A percentile compares a stretch with the other conserved stretches of the same genome.
These are phyloP conservation scores for Floccularia luteovirens DNA, from an alignment of 768 basidiomycete genomes.

Conservation along the genomic window DNA sequence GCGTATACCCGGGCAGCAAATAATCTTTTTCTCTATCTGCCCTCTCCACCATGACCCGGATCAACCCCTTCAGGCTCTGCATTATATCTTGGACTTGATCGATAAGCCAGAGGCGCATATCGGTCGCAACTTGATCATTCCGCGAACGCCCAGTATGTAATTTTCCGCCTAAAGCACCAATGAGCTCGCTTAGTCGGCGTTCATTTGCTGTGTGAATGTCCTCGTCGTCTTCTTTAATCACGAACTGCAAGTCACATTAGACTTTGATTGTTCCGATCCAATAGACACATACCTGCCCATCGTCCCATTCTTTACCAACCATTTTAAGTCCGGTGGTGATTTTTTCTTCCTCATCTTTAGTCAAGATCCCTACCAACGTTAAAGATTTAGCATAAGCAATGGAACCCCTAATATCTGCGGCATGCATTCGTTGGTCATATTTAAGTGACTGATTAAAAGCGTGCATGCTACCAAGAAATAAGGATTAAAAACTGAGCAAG, in stretches of 20 bases:
- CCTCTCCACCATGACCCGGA: conserved; percentile 85
- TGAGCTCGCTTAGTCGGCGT: conserved; percentile 85
- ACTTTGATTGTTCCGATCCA: conserved; percentile 1
- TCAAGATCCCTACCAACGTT: conserved; percentile 73
- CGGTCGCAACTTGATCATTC: conserved; percentile 98
- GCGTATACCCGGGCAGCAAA: conserved; percentile 94
- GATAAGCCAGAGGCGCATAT: conserved; percentile 95
- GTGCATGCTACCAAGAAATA: conserved; percentile 67
- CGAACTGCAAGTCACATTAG: conserved; percentile 44
- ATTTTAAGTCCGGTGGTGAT: conserved; percentile 67
- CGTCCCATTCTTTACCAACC: conserved; percentile 84
- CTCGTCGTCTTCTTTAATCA: conserved; percentile 80
- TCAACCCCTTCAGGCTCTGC: conserved; percentile 61
- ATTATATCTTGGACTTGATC: conserved; percentile 67
- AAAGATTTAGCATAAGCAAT: conserved; percentile 94
- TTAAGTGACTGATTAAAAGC: conserved; percentile 93
- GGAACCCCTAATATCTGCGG: conserved; percentile 86
- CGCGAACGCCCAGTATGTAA: conserved; percentile 95
- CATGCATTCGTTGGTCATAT: conserved; percentile 93
- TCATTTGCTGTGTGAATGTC: conserved; percentile 99
- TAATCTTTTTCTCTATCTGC: conserved; percentile 91
- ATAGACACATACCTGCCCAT: conserved; percentile 49
- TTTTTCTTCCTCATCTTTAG: conserved; percentile 61
- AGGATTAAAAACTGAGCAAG: conserved; percentile 10
- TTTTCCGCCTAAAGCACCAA: conserved; percentile 90